These are phyloP conservation scores for Aspergillus latus DNA, from an alignment of 2,329 filamentous ascomycete genomes.

Conservation along the genomic window DNA sequence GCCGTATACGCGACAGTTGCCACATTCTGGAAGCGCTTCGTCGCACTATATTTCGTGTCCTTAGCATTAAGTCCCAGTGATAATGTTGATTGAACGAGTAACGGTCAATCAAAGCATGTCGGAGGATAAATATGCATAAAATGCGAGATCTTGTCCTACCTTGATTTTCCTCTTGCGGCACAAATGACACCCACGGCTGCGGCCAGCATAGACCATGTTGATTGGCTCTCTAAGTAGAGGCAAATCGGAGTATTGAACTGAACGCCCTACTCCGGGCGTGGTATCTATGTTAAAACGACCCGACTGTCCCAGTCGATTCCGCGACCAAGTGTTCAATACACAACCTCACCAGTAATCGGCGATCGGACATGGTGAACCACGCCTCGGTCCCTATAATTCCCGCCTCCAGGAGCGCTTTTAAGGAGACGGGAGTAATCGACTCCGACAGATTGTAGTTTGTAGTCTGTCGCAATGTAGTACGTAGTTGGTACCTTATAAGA, in stretches of 20 bases:
- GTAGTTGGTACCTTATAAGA: not conserved
- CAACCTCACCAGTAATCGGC: constrained; percentile 11
- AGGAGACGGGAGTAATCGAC: not conserved
- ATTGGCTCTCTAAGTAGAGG: not conserved
- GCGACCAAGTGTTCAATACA: constrained; percentile 3
- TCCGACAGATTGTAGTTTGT: not conserved
- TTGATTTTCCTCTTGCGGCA: constrained; percentile 44
- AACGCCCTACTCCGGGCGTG: not conserved
- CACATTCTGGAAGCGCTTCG: constrained; percentile 37
- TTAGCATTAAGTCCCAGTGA: constrained; percentile 12
- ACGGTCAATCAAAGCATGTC: not conserved
- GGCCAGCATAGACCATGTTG: constrained; percentile 44
- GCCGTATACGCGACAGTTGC: constrained; percentile 39
- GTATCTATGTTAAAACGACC: not conserved
- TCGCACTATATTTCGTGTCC: constrained; percentile 34
- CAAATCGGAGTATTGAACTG: not conserved
- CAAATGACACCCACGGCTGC: constrained; percentile 40
- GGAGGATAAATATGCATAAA: not conserved
- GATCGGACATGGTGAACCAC: constrained; percentile 14
- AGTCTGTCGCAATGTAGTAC: not conserved
- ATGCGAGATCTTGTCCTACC: constrained; percentile 27
- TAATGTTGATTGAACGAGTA: not conserved
- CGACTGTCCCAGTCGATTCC: not conserved
- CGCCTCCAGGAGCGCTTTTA: not conserved
- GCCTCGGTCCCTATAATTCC: not conserved